These are phyloP conservation scores for Echria macrotheca DNA, from an alignment of 495 filamentous ascomycete species.

Conservation along the genomic window DNA sequence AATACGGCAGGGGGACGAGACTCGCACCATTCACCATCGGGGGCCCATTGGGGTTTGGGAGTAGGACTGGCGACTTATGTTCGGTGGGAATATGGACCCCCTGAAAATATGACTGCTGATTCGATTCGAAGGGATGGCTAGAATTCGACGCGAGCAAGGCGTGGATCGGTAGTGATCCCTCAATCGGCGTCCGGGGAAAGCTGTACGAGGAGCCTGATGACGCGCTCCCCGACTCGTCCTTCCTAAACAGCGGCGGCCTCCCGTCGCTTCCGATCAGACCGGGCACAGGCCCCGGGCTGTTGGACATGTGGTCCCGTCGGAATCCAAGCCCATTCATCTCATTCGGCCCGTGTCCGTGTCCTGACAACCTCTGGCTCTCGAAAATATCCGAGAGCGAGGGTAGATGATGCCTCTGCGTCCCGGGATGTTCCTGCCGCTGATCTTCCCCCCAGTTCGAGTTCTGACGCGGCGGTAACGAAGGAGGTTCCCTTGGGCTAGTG, in stretches of 20 bases:
- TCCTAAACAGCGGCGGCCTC: slow-evolving; percentile 28
- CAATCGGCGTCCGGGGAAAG: slow-evolving; percentile 37
- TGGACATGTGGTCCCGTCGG: slow-evolving; percentile 7
- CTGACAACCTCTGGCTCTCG: slow-evolving; percentile 17
- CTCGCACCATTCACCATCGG: too few relatives aligned
- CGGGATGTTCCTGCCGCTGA: slow-evolving; percentile 14
- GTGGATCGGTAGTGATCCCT: slow-evolving; percentile 43
- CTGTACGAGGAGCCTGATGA: slow-evolving; percentile 27
- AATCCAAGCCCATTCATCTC: slow-evolving; percentile 21
- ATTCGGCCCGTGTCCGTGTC: slow-evolving; percentile 5
- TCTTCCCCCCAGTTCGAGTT: slow-evolving; percentile 22
- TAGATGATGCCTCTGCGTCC: slow-evolving; percentile 21
- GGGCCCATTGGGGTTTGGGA: slow-evolving; percentile 11
- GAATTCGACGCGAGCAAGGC: slow-evolving; percentile 38
- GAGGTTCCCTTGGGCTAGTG: slow-evolving; percentile 12
- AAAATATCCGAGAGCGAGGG: slow-evolving; percentile 34
- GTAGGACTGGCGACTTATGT: slow-evolving; percentile 11
- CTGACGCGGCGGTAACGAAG: slow-evolving; percentile 5
- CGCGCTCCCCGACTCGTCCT: slow-evolving; percentile 36
- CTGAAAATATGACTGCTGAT: slow-evolving; percentile 10
- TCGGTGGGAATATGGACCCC: slow-evolving; percentile 8
- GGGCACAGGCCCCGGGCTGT: slow-evolving; percentile 16
- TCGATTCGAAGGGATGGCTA: slow-evolving; percentile 17
- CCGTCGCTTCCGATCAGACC: slow-evolving; percentile 11
- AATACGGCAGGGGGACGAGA: too few relatives aligned